Evolutionary conservation across 495 filamentous ascomycete genomes (phyloP).

Genomic region (Talaromyces wortmannii): DNA sequence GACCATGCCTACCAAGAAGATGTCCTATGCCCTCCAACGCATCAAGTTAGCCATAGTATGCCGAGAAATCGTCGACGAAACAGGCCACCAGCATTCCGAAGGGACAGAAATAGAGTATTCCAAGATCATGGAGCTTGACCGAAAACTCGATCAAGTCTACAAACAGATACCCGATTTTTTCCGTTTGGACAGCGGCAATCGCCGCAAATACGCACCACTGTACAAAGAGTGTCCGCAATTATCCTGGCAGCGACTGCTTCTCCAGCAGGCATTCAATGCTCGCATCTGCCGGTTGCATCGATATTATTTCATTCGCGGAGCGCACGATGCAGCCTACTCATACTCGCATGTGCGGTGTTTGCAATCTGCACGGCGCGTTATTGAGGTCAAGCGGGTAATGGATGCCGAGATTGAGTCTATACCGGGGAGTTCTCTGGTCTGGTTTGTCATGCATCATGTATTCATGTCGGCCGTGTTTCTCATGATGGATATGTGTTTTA

Average conservation of each 20-base stretch:
- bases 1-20: conserved; percentile 24
- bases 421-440: conserved; percentile 21
- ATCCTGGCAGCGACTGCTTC: conserved; percentile 30
- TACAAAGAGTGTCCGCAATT: conserved; percentile 28
- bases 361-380: conserved; percentile 35
- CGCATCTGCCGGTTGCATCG: conserved; percentile 38
- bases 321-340: conserved; percentile 30
- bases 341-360: conserved; percentile 38
- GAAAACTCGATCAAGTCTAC: conserved; percentile 22
- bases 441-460: conserved; percentile 35
- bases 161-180: conserved; percentile 23
- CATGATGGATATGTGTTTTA: conserved; percentile 39
- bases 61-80: conserved; percentile 32
- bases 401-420: conserved; percentile 25
- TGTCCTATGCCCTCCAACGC: conserved; percentile 37
- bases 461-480: conserved; percentile 42
- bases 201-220: conserved; percentile 20
- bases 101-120: conserved; percentile 27
- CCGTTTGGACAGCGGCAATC: conserved; percentile 24
- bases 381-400: conserved; percentile 32
- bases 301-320: conserved; percentile 30
- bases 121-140: conserved; percentile 26
- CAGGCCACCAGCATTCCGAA: conserved; percentile 18
- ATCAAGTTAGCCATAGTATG: conserved; percentile 32
- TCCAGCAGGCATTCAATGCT: conserved; percentile 34